phyloP scores from a whole-genome alignment of 2,329 filamentous ascomycete species.

The Arthrobotrys iridis region DNA sequence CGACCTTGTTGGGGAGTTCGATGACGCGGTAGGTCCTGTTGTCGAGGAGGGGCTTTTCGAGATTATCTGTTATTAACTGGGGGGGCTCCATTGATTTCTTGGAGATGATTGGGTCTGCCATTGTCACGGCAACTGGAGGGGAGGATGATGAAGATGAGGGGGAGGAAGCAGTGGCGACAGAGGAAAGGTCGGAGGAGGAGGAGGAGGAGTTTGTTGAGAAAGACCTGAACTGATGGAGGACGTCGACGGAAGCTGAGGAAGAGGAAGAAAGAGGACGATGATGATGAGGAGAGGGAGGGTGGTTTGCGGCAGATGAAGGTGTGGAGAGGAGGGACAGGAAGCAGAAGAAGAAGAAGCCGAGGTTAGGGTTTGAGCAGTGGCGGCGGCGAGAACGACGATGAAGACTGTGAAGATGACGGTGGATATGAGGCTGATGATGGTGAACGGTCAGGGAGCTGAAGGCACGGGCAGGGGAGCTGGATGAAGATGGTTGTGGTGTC shows the following conservation, averaged over 20 bases:
- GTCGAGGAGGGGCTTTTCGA: constrained; percentile 86
- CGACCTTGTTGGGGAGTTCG: constrained; percentile 82
- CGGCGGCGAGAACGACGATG: not conserved
- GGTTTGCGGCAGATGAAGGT: constrained; percentile 14
- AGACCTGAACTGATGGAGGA: constrained; percentile 28
- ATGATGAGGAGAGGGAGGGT: not conserved
- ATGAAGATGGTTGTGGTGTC: not conserved
- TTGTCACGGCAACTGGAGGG: not conserved
- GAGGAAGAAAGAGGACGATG: not conserved
- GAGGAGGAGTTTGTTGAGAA: constrained; percentile 34
- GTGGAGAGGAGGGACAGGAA: constrained; percentile 17
- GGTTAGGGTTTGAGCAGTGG: constrained; percentile 11
- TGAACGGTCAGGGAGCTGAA: not conserved
- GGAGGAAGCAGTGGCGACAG: not conserved
- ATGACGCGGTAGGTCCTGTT: constrained; percentile 89
- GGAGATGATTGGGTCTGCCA: constrained; percentile 31
- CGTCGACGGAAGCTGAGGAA: not conserved
- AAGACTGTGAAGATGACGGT: not conserved
- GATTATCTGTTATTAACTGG: constrained; percentile 70
- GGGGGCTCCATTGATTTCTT: constrained; percentile 49
- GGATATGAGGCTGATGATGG: not conserved
- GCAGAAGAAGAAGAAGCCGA: constrained; percentile 30
- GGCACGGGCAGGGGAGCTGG: not conserved
- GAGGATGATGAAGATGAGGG: not conserved
- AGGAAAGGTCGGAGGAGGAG: not conserved